Conservation (phyloP, 306 rosid species). For the Herpetospermum pedunculosum region DNA sequence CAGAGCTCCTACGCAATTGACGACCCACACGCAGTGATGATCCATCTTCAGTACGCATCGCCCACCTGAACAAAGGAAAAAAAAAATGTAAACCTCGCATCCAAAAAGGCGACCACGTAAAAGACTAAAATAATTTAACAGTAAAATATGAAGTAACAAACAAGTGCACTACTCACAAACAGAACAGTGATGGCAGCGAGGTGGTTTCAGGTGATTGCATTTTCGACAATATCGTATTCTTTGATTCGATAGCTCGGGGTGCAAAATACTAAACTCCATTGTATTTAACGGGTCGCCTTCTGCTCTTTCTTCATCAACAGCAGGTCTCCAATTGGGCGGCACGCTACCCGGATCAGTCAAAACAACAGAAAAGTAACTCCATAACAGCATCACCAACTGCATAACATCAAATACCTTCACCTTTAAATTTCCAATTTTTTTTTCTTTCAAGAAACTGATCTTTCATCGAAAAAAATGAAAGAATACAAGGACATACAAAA, state of each 20-base stretch:
- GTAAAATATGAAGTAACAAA: not conserved
- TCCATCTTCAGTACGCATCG: constrained; percentile 98
- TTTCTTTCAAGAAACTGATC: too few relatives aligned
- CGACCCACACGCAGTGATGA: constrained; percentile 99
- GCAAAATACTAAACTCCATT: constrained; percentile 38
- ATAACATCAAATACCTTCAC: constrained; percentile 16
- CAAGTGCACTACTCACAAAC: constrained; percentile 61
- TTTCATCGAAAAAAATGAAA: too few relatives aligned
- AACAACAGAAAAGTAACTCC: constrained; percentile 96
- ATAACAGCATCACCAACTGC: constrained; percentile 88
- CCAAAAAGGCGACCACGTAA: not conserved
- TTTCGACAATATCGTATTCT: constrained; percentile 70
- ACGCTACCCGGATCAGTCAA: constrained; percentile 93
- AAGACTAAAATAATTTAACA: not conserved
- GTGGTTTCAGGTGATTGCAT: constrained; percentile 80
- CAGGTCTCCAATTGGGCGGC: constrained; percentile 88
- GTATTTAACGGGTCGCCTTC: constrained; percentile 75
- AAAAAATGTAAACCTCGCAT: not conserved
- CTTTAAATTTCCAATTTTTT: too few relatives aligned
- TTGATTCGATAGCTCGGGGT: constrained; percentile 37
- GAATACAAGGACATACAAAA: too few relatives aligned
- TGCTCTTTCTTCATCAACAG: constrained; percentile 81
- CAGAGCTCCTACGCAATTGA: constrained; percentile 91
- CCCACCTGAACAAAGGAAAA: constrained; percentile 56
- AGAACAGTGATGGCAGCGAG: constrained; percentile 96